These are phyloP conservation scores for Lachancea nothofagi DNA, from an alignment of 805 yeast species.

Conservation along the genomic window DNA sequence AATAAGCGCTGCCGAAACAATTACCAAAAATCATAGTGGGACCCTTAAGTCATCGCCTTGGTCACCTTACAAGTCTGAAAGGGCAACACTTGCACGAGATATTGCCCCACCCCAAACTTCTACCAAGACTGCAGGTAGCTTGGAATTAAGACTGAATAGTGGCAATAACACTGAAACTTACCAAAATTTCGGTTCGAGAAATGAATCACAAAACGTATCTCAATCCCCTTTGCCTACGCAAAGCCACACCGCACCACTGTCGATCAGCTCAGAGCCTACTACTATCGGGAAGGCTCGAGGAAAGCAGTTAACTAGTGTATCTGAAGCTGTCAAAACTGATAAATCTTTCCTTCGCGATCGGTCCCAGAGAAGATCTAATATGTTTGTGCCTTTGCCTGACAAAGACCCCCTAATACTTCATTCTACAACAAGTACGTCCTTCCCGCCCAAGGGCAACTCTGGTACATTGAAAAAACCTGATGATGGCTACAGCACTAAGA, in stretches of 20 bases:
- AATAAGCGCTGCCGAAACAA: background rate
- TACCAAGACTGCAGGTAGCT: constrained; percentile 1
- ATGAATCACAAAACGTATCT: background rate
- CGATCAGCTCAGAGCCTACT: background rate
- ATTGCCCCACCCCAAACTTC: constrained; percentile 1
- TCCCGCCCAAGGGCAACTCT: background rate
- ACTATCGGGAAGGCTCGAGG: background rate
- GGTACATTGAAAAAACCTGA: background rate
- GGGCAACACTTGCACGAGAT: constrained; percentile 2
- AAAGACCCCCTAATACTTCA: constrained; percentile 31
- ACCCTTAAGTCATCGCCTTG: constrained; percentile 19
- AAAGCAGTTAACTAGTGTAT: background rate
- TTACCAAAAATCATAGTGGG: background rate
- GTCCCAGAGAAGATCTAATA: constrained; percentile 28
- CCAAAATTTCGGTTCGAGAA: background rate
- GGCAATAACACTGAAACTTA: background rate
- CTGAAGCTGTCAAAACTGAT: background rate
- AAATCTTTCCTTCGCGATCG: constrained; percentile 11
- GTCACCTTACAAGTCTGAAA: constrained; percentile 28
- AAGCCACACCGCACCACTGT: constrained; percentile 1
- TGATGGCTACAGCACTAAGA: background rate
- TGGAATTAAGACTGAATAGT: background rate
- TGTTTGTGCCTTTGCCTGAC: constrained; percentile 33
- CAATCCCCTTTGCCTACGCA: background rate
- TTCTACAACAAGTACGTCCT: constrained; percentile 1